phyloP scores from a whole-genome alignment of 177 flowering plant species.

The Vitis hybrid region DNA sequence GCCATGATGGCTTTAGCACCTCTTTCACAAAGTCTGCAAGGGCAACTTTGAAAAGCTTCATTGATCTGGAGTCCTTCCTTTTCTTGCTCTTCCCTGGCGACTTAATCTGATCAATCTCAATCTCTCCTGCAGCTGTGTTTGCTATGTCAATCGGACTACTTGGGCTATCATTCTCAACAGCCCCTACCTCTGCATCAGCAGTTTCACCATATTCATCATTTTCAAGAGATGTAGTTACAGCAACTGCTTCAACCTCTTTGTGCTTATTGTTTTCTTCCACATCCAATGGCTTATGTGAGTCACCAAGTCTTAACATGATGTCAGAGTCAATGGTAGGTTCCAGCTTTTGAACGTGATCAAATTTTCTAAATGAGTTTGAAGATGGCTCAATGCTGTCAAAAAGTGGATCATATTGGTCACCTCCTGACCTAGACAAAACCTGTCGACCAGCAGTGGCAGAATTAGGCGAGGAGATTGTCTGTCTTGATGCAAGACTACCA shows the following conservation, averaged over 20 bases:
- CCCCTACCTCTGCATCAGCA: constrained; percentile 82
- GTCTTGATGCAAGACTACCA: constrained; percentile 31
- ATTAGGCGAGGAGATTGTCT: constrained; percentile 30
- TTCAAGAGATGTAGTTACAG: constrained; percentile 34
- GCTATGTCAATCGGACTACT: constrained; percentile 41
- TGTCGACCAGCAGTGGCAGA: constrained; percentile 33
- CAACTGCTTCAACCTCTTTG: constrained; percentile 37
- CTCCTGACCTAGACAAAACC: constrained; percentile 29
- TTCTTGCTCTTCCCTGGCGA: constrained; percentile 59
- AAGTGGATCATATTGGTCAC: constrained; percentile 85
- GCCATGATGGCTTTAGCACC: constrained; percentile 93
- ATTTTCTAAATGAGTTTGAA: constrained; percentile 36
- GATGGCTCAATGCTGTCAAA: constrained; percentile 80
- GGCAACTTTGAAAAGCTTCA: constrained; percentile 74
- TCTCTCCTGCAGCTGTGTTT: constrained; percentile 47
- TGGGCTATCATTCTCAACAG: constrained; percentile 63
- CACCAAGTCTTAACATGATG: constrained; percentile 26
- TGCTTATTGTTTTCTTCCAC: constrained; percentile 45
- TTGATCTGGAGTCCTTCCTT: constrained; percentile 72
- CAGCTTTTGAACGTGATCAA: constrained; percentile 29
- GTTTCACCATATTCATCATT: constrained; percentile 86
- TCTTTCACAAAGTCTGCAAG: constrained; percentile 96
- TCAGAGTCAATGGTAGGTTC: constrained; percentile 33
- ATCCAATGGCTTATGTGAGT: constrained; percentile 41
- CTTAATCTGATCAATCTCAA: constrained; percentile 73